Evolutionary conservation across 2,329 filamentous ascomycete genomes (phyloP).

Genomic region (Verticillium klebahnii): DNA sequence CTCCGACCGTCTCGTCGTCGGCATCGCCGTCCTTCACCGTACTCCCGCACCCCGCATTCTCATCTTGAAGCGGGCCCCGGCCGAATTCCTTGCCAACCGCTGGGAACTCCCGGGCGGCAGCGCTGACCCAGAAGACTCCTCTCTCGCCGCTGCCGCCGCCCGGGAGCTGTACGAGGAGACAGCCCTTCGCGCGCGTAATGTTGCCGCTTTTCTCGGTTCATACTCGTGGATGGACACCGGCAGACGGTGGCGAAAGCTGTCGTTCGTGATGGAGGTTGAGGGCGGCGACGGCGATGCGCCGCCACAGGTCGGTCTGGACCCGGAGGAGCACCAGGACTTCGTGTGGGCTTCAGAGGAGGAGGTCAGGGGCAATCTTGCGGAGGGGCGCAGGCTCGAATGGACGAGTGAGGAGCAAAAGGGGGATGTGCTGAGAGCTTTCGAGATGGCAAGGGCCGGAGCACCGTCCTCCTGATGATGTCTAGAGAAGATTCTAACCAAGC

Average conservation of each 20-base stretch:
- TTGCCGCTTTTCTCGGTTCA: slow-evolving; percentile 32
- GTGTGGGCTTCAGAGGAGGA: slow-evolving; percentile 34
- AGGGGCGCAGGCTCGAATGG: slow-evolving; percentile 7
- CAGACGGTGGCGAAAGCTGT: slow-evolving; percentile 26
- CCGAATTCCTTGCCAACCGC: slow-evolving; percentile 26
- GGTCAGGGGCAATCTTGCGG: slow-evolving; percentile 14
- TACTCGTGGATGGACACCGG: slow-evolving; percentile 11
- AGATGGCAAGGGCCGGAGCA: not conserved
- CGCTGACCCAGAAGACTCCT: slow-evolving; percentile 32
- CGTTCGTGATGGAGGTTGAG: slow-evolving; percentile 28
- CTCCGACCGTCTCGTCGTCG: slow-evolving; percentile 9
- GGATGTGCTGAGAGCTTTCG: slow-evolving; percentile 10
- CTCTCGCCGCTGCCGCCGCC: slow-evolving; percentile 38
- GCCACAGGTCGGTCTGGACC: slow-evolving; percentile 23
- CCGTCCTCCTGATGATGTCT: not conserved
- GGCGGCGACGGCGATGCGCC: not conserved
- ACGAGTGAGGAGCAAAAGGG: slow-evolving; percentile 11
- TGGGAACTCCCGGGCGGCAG: slow-evolving; percentile 49
- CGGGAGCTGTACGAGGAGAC: slow-evolving; percentile 47
- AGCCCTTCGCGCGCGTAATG: slow-evolving; percentile 34
- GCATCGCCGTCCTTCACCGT: slow-evolving; percentile 8
- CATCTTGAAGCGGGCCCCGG: slow-evolving; percentile 32
- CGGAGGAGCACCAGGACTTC: slow-evolving; percentile 33
- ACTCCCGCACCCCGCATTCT: slow-evolving; percentile 23
- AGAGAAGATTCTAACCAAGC: no score